A percentile compares a stretch with the other conserved stretches of the same genome.
These are phyloP conservation scores for Neospora caninum DNA, from an alignment of 169 alveolate species.

Conservation along the genomic window DNA sequence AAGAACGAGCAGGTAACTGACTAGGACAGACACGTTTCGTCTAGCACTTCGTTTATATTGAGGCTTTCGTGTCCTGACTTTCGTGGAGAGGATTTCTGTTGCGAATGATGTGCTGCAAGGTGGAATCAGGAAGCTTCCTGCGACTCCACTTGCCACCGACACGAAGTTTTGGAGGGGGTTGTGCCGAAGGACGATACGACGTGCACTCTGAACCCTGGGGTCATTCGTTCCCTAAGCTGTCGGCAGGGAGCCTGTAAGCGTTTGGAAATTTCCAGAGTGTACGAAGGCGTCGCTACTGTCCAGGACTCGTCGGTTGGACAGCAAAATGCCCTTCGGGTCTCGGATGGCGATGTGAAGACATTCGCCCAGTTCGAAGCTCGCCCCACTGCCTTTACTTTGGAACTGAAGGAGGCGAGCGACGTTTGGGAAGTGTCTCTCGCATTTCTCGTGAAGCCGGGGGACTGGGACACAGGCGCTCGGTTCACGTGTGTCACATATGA, in stretches of 20 bases:
- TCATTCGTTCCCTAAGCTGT: neutral
- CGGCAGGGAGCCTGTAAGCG: neutral
- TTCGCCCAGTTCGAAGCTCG: neutral
- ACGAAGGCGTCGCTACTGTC: neutral
- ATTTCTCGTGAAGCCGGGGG: neutral
- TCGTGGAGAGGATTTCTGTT: too few relatives aligned
- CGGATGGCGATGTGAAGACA: neutral
- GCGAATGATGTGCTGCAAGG: neutral
- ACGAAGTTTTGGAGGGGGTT: neutral
- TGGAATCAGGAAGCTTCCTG: neutral
- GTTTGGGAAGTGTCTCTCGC: neutral
- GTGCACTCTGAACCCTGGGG: neutral
- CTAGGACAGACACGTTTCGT: too few relatives aligned
- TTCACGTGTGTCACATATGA: constrained; percentile 10
- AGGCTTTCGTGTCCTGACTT: too few relatives aligned
- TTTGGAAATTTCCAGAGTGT: neutral
- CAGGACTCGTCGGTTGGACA: neutral
- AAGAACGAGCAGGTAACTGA: too few relatives aligned
- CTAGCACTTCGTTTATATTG: too few relatives aligned
- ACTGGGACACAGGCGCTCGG: neutral
- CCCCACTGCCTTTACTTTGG: neutral
- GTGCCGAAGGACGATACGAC: neutral
- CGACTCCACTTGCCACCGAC: neutral
- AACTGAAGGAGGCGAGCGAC: constrained; percentile 7
- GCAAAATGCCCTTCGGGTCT: neutral